A percentile compares a stretch with the other conserved stretches of the same genome.
Conservation (phyloP, 495 filamentous ascomycete genomes). For the Hypoxylon lenormandii region DNA sequence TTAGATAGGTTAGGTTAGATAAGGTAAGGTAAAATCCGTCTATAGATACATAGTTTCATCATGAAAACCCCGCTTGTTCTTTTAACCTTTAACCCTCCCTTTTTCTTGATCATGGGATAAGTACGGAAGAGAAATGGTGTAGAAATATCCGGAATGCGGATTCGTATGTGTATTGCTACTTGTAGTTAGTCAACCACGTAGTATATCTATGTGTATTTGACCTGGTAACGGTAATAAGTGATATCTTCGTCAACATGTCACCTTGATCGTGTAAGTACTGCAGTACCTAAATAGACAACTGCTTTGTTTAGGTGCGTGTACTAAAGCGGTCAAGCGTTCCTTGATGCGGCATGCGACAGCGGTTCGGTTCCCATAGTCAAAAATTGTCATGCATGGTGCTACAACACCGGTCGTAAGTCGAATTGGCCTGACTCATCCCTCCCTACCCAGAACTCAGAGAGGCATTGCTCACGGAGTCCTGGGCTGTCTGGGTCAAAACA, state of each 20-base stretch:
- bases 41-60: constrained; percentile 13
- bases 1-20: too few relatives aligned
- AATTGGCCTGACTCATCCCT: constrained; percentile 21
- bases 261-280: too few relatives aligned
- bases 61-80: constrained; percentile 18
- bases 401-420: not conserved
- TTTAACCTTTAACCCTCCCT: not conserved
- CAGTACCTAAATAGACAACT: too few relatives aligned
- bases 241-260: too few relatives aligned
- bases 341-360: constrained; percentile 6
- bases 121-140: too few relatives aligned
- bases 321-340: constrained; percentile 2
- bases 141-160: too few relatives aligned
- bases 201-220: not conserved
- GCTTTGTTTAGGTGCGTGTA: constrained; percentile 5
- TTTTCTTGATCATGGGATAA: constrained; percentile 7
- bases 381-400: constrained; percentile 2
- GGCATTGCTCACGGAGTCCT: not conserved
- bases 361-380: not conserved
- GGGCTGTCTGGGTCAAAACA: constrained; percentile 6
- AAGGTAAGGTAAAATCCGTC: constrained; percentile 5
- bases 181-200: not conserved
- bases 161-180: too few relatives aligned
- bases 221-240: too few relatives aligned
- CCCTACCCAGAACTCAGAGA: too few relatives aligned